Conservation (phyloP, 768 basidiomycete species). For the Lactarius quietus region DNA sequence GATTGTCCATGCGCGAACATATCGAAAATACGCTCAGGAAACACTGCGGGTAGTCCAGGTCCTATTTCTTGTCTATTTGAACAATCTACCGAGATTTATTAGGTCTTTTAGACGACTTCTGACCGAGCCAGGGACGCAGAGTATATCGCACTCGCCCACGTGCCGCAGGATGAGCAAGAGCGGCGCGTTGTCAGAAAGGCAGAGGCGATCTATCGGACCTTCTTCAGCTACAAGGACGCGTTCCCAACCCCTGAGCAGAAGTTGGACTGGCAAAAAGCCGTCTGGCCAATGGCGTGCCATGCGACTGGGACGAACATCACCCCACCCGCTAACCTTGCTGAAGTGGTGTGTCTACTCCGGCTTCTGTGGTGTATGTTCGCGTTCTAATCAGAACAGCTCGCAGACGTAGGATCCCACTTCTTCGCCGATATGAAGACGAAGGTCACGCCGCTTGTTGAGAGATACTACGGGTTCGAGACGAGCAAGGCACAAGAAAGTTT, state of each 20-base stretch:
- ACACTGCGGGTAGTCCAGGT: slow-evolving; percentile 12
- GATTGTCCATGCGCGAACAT: slow-evolving; percentile 6
- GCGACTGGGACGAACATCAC: slow-evolving; percentile 5
- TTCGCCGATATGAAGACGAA: slow-evolving; percentile 9
- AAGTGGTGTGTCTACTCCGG: slow-evolving; percentile 1
- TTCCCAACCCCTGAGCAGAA: slow-evolving; percentile 19
- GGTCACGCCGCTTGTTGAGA: slow-evolving; percentile 17
- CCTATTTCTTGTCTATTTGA: background rate
- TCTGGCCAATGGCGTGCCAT: slow-evolving; percentile 15
- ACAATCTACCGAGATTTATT: background rate
- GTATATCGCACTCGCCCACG: background rate
- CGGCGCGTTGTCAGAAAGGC: background rate
- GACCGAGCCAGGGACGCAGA: slow-evolving; percentile 11
- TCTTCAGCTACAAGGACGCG: slow-evolving; percentile 13
- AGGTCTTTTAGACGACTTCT: slow-evolving; percentile 6
- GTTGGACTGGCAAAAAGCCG: slow-evolving; percentile 1
- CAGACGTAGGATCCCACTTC: slow-evolving; percentile 3
- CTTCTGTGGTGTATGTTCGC: background rate
- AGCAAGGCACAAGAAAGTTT: slow-evolving; percentile 13
- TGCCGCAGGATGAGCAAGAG: slow-evolving; percentile 4
- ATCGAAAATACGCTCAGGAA: slow-evolving; percentile 11
- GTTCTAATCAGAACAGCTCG: slow-evolving; percentile 1
- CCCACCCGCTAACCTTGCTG: slow-evolving; percentile 1
- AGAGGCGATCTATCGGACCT: slow-evolving; percentile 15
- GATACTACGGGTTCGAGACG: slow-evolving; percentile 16